A percentile compares a stretch with the other conserved stretches of the same genome.
These are phyloP conservation scores for Hypomontagnella monticulosa DNA, from an alignment of 495 filamentous ascomycete genomes.

Conservation along the genomic window DNA sequence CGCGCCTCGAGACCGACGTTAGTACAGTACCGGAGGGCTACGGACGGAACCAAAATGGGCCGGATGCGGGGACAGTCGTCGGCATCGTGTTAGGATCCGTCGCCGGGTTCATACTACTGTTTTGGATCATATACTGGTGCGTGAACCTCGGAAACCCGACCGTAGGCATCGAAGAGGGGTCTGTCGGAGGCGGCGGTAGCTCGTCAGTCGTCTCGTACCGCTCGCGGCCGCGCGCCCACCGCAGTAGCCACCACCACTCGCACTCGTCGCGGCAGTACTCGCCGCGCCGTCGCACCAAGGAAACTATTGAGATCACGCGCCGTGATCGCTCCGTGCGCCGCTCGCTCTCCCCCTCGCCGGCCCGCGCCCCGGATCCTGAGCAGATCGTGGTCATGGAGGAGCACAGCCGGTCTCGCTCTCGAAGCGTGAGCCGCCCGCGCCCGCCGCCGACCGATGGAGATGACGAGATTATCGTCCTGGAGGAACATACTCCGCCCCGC, in stretches of 20 bases:
- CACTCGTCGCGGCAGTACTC: constrained; percentile 10
- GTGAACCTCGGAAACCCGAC: constrained; percentile 59
- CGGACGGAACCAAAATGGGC: constrained; percentile 66
- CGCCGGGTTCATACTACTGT: constrained; percentile 79
- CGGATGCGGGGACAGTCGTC: constrained; percentile 75
- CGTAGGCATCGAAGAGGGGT: constrained; percentile 44
- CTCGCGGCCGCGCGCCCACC: constrained; percentile 38
- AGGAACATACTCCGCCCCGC: constrained; percentile 52
- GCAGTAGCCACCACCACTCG: constrained; percentile 33
- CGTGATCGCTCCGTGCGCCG: constrained; percentile 42
- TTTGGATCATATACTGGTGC: constrained; percentile 78
- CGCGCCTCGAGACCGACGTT: constrained; percentile 39
- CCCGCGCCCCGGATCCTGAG: constrained; percentile 34
- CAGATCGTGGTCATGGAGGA: constrained; percentile 54
- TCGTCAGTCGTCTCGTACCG: constrained; percentile 46
- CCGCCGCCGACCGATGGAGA: constrained; percentile 37
- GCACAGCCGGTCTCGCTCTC: constrained; percentile 31
- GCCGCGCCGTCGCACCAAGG: constrained; percentile 31
- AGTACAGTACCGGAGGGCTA: constrained; percentile 73
- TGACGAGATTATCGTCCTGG: constrained; percentile 59
- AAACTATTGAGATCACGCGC: constrained; percentile 51
- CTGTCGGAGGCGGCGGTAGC: constrained; percentile 36
- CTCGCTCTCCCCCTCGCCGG: constrained; percentile 33
- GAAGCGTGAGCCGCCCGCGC: constrained; percentile 33
- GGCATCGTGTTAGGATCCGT: constrained; percentile 86